Percentiles rank a stretch among this genome's conserved stretches.
phyloP scores from a whole-genome alignment of 2,329 filamentous ascomycete genomes.

The Furcasterigmium furcatum region DNA sequence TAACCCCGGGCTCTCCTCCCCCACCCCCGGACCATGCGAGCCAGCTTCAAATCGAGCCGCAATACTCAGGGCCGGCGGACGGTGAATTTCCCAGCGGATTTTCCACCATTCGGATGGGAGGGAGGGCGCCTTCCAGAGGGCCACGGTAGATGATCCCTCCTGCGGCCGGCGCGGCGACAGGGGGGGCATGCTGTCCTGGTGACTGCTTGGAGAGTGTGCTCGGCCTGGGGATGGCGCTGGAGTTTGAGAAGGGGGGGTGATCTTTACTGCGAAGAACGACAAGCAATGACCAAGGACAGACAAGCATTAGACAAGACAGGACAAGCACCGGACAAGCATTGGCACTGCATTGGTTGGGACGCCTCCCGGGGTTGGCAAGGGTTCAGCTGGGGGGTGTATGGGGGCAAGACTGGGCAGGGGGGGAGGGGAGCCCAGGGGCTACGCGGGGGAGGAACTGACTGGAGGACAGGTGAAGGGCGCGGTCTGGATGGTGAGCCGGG shows the following conservation, averaged over 20 bases:
- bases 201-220: background rate
- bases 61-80: constrained; percentile 12
- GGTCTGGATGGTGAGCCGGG: no score
- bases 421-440: background rate
- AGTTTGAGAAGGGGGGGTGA: background rate
- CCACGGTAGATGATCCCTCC: background rate
- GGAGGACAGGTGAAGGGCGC: no score
- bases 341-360: background rate
- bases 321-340: background rate
- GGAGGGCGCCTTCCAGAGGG: background rate
- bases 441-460: background rate
- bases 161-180: no score
- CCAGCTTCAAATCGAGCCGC: constrained; percentile 10
- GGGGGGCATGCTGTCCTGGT: no score
- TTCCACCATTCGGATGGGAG: constrained; percentile 12
- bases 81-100: constrained; percentile 12
- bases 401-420: background rate
- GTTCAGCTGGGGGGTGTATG: no score
- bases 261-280: background rate
- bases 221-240: background rate
- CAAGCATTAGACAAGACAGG: background rate
- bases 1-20: constrained; percentile 1
- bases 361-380: no score
- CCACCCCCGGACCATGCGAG: background rate
- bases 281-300: background rate